A percentile compares a stretch with the other conserved stretches of the same genome.
These are phyloP conservation scores for Ogataea corticis DNA, from an alignment of 805 yeast genomes.

Conservation along the genomic window DNA sequence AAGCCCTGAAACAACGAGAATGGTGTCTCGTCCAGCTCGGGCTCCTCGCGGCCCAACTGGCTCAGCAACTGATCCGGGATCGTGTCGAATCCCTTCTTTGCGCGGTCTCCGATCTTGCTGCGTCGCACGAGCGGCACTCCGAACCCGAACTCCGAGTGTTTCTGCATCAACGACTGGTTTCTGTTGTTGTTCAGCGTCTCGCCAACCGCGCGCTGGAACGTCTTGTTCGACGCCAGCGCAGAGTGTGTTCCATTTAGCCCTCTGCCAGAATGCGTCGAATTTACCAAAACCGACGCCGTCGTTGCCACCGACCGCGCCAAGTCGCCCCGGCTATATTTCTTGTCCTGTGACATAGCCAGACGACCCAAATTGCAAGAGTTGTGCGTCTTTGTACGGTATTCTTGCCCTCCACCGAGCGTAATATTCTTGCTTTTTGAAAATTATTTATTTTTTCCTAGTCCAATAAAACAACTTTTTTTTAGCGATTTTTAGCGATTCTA, in stretches of 20 bases:
- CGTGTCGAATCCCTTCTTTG: slow-evolving; percentile 44
- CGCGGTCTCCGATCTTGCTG: slow-evolving; percentile 12
- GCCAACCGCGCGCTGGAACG: slow-evolving; percentile 47
- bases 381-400: no score
- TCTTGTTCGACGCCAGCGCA: slow-evolving; percentile 25
- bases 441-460: no score
- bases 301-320: slow-evolving; percentile 52
- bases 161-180: slow-evolving; percentile 23
- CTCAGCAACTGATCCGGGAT: slow-evolving; percentile 63
- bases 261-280: slow-evolving; percentile 23
- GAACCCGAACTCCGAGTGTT: slow-evolving; percentile 19
- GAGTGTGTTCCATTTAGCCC: slow-evolving; percentile 18
- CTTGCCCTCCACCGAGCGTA: no score
- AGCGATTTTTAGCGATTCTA: neutral
- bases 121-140: slow-evolving; percentile 18
- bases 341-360: slow-evolving; percentile 6
- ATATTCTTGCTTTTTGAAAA: no score
- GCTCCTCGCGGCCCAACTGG: slow-evolving; percentile 46
- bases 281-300: slow-evolving; percentile 54
- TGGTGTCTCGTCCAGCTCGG: slow-evolving; percentile 13
- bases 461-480: no score
- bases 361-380: no score
- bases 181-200: slow-evolving; percentile 41
- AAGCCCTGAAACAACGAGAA: slow-evolving; percentile 72
- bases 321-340: slow-evolving; percentile 24